Evolutionary conservation across 257 asterid genomes (phyloP).

Genomic region (Mitragyna speciosa): DNA sequence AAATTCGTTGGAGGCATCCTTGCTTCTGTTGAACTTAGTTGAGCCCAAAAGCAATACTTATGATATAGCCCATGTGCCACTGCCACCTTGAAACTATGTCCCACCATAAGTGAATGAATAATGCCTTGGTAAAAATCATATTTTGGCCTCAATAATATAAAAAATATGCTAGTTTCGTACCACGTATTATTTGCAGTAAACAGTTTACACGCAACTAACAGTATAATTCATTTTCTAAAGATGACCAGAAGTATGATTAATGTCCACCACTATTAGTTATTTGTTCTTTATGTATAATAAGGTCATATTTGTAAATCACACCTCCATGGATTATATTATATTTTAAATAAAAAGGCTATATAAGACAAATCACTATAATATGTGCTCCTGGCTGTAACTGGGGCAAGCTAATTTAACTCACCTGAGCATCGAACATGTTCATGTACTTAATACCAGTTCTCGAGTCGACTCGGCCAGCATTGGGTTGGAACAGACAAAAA

Average conservation of each 20-base stretch:
- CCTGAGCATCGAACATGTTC: slow-evolving; percentile 99
- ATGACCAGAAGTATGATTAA: no score
- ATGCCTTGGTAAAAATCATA: no score
- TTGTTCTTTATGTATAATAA: no score
- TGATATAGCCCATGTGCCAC: slow-evolving; percentile 9
- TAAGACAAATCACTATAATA: neutral
- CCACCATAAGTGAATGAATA: neutral
- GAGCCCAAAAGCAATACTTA: neutral
- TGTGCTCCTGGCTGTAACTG: neutral
- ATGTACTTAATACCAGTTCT: slow-evolving; percentile 73
- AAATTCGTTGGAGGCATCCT: slow-evolving; percentile 2
- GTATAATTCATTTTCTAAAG: no score
- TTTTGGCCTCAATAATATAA: no score
- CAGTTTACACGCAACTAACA: no score
- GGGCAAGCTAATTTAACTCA: slow-evolving; percentile 22
- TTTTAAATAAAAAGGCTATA: neutral
- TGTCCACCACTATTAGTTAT: no score
- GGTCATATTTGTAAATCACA: no score
- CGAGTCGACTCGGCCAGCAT: slow-evolving; percentile 78
- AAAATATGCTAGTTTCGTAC: no score
- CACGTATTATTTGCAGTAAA: no score
- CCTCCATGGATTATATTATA: neutral
- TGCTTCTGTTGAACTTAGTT: neutral
- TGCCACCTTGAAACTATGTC: neutral
- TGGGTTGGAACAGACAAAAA: slow-evolving; percentile 90